Percentiles rank a stretch among this genome's conserved stretches.
Evolutionary conservation across 106 monocot species (phyloP).

Genomic region (Iris macrosiphon): DNA sequence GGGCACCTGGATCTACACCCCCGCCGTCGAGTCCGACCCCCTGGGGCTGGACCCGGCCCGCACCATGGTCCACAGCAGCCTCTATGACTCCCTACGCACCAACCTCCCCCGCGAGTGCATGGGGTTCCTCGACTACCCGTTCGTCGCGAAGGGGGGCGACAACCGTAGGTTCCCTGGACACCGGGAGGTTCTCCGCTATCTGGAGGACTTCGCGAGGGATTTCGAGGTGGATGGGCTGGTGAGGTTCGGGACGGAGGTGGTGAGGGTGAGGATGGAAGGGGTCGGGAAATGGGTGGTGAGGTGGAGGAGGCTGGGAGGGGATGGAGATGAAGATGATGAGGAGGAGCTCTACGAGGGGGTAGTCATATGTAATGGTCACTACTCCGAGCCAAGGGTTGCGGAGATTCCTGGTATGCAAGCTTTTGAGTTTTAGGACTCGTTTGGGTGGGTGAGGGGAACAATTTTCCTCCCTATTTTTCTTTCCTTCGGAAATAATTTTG

Average conservation of each 20-base stretch:
- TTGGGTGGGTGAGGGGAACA: too few relatives aligned
- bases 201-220: constrained; percentile 70
- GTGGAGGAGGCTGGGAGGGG: constrained; percentile 20
- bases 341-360: constrained; percentile 74
- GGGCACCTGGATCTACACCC: constrained; percentile 85
- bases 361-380: constrained; percentile 89
- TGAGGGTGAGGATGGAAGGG: constrained; percentile 40
- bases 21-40: constrained; percentile 54
- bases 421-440: too few relatives aligned
- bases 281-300: constrained; percentile 52
- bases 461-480: too few relatives aligned
- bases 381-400: constrained; percentile 63
- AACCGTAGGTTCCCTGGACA: constrained; percentile 68
- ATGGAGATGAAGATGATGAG: constrained; percentile 6
- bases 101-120: constrained; percentile 87
- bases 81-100: constrained; percentile 83
- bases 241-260: constrained; percentile 67
- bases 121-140: constrained; percentile 93
- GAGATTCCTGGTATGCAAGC: constrained; percentile 70
- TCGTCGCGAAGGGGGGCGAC: constrained; percentile 28
- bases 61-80: constrained; percentile 51
- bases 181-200: constrained; percentile 67
- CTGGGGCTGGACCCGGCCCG: constrained; percentile 42
- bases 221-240: constrained; percentile 41
- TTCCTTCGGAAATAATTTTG: too few relatives aligned